Percentiles rank a stretch among this genome's conserved stretches.
Evolutionary conservation across 2,329 filamentous ascomycete species (phyloP).

Genomic region (Cladophialophora psammophila): DNA sequence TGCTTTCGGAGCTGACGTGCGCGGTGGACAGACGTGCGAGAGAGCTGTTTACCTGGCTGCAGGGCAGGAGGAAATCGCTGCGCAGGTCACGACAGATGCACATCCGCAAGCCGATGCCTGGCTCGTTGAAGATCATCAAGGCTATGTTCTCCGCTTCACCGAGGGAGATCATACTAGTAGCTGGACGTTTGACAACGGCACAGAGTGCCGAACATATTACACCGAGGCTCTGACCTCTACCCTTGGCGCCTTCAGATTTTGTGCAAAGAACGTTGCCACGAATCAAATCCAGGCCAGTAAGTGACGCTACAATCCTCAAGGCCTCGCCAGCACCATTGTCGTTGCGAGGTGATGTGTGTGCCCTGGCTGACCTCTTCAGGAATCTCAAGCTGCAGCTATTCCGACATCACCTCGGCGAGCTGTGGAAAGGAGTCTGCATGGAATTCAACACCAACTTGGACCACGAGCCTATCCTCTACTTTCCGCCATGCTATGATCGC

Average conservation of each 20-base stretch:
- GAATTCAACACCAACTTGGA: not conserved
- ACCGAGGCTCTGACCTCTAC: not conserved
- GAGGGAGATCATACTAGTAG: not conserved
- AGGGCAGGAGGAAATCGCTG: conserved; percentile 2
- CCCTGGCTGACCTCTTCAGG: not conserved
- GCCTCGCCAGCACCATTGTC: not conserved
- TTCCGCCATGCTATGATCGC: not conserved
- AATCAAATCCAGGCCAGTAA: conserved; percentile 1
- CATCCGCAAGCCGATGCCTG: not conserved
- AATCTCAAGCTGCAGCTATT: conserved; percentile 1
- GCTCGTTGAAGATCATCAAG: conserved; percentile 1
- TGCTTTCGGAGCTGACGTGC: not conserved
- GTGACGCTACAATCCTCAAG: not conserved
- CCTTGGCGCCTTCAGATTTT: not conserved
- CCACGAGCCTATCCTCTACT: not conserved
- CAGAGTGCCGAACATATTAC: not conserved
- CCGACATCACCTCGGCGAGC: not conserved
- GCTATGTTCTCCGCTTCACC: conserved; percentile 3
- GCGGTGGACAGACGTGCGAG: not conserved
- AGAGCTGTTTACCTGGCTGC: not conserved
- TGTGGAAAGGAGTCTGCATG: not conserved
- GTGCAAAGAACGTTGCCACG: not conserved
- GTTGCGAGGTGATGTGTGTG: too few species aligned
- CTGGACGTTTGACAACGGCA: not conserved
- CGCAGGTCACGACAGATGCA: not conserved